A percentile compares a stretch with the other conserved stretches of the same genome.
These are phyloP conservation scores for Pythium periplocum DNA, from an alignment of 352 stramenopile genomes.

Conservation along the genomic window DNA sequence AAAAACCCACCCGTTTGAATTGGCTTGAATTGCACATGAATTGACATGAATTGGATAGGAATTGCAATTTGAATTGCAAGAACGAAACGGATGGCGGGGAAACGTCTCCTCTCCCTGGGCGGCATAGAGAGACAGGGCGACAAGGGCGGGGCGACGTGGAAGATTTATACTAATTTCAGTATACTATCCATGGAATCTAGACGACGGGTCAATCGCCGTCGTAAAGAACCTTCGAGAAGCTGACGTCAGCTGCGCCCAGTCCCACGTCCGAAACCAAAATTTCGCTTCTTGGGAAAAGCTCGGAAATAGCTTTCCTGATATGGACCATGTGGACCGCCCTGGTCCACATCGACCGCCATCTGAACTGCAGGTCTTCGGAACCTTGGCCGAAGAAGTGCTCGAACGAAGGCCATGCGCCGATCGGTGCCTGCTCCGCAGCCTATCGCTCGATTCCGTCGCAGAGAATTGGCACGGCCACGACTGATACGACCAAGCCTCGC, in stretches of 20 bases:
- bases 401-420: too few relatives aligned
- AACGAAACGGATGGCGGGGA: conserved; percentile 19
- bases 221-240: too few relatives aligned
- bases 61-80: conserved; percentile 26
- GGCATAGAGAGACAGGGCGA: neutral
- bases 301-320: conserved; percentile 13
- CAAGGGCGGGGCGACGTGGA: conserved; percentile 2
- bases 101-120: neutral
- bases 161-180: neutral
- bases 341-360: conserved; percentile 13
- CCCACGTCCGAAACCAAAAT: neutral
- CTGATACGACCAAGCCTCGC: too few relatives aligned
- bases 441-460: too few relatives aligned
- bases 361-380: conserved; percentile 7
- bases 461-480: too few relatives aligned
- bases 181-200: too few relatives aligned
- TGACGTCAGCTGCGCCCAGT: too few relatives aligned
- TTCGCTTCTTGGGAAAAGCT: neutral
- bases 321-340: conserved; percentile 7
- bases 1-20: conserved; percentile 30
- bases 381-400: too few relatives aligned
- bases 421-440: too few relatives aligned
- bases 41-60: neutral
- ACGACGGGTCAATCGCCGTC: too few relatives aligned
- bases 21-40: conserved; percentile 16